Base-by-base conservation (phyloP, 2,329 filamentous ascomycete species). In the Fusarium sacchari region DNA sequence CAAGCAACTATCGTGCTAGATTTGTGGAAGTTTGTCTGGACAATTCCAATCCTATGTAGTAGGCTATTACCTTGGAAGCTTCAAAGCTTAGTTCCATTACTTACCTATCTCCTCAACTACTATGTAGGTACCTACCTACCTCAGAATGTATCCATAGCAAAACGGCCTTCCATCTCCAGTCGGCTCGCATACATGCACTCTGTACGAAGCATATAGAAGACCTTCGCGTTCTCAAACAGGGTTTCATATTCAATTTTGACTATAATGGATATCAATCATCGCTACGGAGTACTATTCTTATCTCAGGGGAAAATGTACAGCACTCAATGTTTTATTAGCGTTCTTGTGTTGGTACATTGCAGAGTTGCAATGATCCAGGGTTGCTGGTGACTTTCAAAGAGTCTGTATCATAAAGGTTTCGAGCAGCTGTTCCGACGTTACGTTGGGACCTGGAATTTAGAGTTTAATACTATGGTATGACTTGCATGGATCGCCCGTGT, bases 391-490 rank as follows among this genome's bases (percentile, higher is more conserved):
- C 20, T 26, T 26, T 24, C 32, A 43, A 30, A n/a, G 43, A 28
- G 52, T 20, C 40, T 36, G 64, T 68, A 39, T 64, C 64, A 64
- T 69, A 37, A 47, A 28, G 36, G 65, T 68, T 69, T 68, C 64
- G 34, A 40, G 47, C 37, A 44, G 32, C 34, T 36, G 24, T 36
- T 43, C 46, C 30, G 34, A 42, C 20, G 9, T 57, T 56, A 36
- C 37, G 37, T 65, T 66, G 49, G n/a, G n/a, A n/a, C n/a, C n/a
- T n/a, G n/a, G 26, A 36, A 34, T n/a, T 67, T 55, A 62, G 62
- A 53, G 36, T 58, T 69, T 32, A 37, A 36, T 52, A 36, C 49
- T 52, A 52, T 52, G 17, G 43, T 34, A 65, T 65, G 40, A 52
- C 50, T 59, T 59, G 46, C 65, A 69, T 64, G 49, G 59, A 68